Conservation (phyloP, 2,329 filamentous ascomycete species). For the Colletotrichum lupini region DNA sequence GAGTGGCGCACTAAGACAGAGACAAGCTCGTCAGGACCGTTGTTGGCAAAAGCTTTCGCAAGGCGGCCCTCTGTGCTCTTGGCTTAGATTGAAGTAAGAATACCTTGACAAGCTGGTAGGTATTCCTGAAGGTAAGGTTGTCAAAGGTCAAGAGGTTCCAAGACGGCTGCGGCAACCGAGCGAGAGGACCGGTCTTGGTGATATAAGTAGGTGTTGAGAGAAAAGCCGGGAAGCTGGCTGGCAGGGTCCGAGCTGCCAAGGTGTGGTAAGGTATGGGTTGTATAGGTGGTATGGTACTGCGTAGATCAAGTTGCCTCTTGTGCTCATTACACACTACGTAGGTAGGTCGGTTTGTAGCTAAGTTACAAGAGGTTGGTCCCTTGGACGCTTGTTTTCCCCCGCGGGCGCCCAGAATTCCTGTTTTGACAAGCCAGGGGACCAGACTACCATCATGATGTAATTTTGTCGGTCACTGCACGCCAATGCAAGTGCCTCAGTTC, state of each 20-base stretch:
- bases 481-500: constrained; percentile 14
- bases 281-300: not conserved
- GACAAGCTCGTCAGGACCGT: not conserved
- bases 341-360: not conserved
- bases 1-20: not conserved
- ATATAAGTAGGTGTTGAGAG: constrained; percentile 11
- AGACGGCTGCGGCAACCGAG: not conserved
- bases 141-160: not conserved
- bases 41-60: not conserved
- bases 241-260: constrained; percentile 18
- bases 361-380: not conserved
- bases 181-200: not conserved
- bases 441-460: constrained; percentile 32
- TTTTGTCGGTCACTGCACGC: constrained; percentile 32
- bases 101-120: not conserved
- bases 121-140: not conserved
- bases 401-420: constrained; percentile 29
- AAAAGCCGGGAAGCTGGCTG: not conserved
- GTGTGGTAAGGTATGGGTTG: not conserved
- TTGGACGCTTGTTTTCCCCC: too few relatives aligned
- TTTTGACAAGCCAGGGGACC: constrained; percentile 35
- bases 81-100: not conserved
- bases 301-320: constrained; percentile 3
- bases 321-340: not conserved
- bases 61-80: not conserved